phyloP scores from a whole-genome alignment of 139 green algal species.

The Chlorella sorokiniana region DNA sequence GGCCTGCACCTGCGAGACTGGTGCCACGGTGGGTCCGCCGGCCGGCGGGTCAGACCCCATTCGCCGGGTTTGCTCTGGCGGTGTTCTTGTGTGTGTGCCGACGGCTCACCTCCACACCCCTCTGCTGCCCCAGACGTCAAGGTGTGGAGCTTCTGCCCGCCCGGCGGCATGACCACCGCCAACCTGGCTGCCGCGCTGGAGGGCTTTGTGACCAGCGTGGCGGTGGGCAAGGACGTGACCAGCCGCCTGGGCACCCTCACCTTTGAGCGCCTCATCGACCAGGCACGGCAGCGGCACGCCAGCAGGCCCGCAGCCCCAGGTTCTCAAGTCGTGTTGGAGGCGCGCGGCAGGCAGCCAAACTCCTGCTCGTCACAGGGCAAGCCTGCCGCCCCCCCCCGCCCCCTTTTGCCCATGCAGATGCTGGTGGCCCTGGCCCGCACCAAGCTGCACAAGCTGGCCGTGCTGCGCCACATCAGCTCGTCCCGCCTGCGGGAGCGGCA shows the following conservation, averaged over 20 bases:
- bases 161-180: conserved; percentile 19
- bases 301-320: too few relatives aligned
- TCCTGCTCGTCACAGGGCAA: too few relatives aligned
- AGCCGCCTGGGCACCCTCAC: conserved; percentile 6
- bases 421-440: conserved; percentile 28
- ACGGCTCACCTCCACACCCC: too few relatives aligned
- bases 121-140: conserved; percentile 16
- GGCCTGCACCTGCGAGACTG: conserved; percentile 22
- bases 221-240: conserved; percentile 21
- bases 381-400: background rate
- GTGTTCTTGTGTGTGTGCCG: too few relatives aligned
- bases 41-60: too few relatives aligned
- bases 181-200: conserved; percentile 14
- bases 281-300: too few relatives aligned
- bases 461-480: background rate
- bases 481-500: background rate
- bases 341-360: too few relatives aligned
- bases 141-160: conserved; percentile 18
- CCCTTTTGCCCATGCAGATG: background rate
- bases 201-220: conserved; percentile 18
- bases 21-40: conserved; percentile 23
- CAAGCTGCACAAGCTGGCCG: conserved; percentile 6
- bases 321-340: too few relatives aligned
- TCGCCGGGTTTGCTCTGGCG: too few relatives aligned
- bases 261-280: conserved; percentile 30